phyloP scores from a whole-genome alignment of 768 basidiomycete species.

The Solioccasus polychromus region DNA sequence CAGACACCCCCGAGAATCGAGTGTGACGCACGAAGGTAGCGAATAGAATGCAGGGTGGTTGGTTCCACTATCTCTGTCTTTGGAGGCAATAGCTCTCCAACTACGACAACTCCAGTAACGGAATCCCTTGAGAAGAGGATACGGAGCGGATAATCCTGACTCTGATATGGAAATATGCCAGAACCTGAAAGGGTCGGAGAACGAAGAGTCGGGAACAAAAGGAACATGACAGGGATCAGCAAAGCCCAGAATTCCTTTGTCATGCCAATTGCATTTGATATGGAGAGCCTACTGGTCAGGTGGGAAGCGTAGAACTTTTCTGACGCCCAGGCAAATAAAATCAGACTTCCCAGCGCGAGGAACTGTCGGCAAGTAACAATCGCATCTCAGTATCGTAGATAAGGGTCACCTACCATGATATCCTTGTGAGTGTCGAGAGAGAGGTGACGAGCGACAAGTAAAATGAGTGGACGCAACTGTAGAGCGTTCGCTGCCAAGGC shows the following conservation, averaged over 20 bases:
- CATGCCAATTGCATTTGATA: background rate
- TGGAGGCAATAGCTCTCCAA: constrained; percentile 64
- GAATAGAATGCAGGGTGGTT: constrained; percentile 43
- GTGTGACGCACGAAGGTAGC: constrained; percentile 63
- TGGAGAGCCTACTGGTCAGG: background rate
- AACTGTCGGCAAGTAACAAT: constrained; percentile 17
- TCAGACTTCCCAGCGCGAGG: constrained; percentile 19
- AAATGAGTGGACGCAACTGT: constrained; percentile 24
- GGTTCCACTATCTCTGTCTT: constrained; percentile 27
- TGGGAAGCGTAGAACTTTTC: background rate
- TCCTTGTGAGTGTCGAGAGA: constrained; percentile 20
- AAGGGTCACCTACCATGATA: constrained; percentile 17
- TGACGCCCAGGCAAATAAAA: constrained; percentile 12
- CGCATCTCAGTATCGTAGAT: constrained; percentile 2
- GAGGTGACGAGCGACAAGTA: constrained; percentile 10
- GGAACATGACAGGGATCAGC: constrained; percentile 30
- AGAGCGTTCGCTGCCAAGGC: constrained; percentile 25
- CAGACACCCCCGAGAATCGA: constrained; percentile 76
- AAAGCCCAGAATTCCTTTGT: constrained; percentile 12
- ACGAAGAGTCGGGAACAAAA: constrained; percentile 39
- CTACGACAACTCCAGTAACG: constrained; percentile 78
- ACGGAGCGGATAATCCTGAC: constrained; percentile 53
- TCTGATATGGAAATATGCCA: constrained; percentile 45
- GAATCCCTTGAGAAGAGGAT: constrained; percentile 68
- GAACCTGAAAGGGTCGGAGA: constrained; percentile 61